Base-by-base conservation (phyloP, 495 filamentous ascomycete species). In the Lophiostoma macrostomum region DNA sequence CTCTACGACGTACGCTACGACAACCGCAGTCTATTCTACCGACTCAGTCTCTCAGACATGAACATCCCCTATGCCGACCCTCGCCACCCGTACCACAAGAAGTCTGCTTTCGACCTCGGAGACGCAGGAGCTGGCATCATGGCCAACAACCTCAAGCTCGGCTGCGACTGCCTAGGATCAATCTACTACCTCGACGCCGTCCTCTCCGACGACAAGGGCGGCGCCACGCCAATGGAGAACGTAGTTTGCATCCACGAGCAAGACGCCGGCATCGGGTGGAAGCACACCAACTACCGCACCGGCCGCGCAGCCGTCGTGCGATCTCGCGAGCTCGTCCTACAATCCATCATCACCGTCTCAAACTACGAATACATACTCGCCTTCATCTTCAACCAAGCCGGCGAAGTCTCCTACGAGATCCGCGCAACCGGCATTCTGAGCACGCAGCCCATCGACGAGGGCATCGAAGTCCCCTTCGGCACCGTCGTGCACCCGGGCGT, bases 401-500 rank as follows among this genome's bases (percentile, higher is more conserved):
- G 83, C 5, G 88, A 90, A 61, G 56, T 94, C 37, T 74, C 79
- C 32, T 83, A 91, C 58, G 90, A 96, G 70, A 83, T 88, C 28
- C 66, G 60, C 65, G 90, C 90, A 4, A 95, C 90, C 1, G 90
- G 90, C 0, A 88, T 96, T 53, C 74, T 96, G 16, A 88, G 83
- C 36, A 93, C 90, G 0, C 79, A 89, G 31, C 88, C 90, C 5
- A 83, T 95, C 50, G 85, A 89, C 44, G 75, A 84, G 14, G 84
- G 81, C 14, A 69, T 85, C 48, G 70, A 73, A 50, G 83, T 80
- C 19, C 82, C 75, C 22, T 95, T 85, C 77, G 90, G 90, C 35
- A 96, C 90, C 1, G 77, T 91, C 27, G 87, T 96, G 6, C 85
- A 89, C 52, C 90, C 90, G 0, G 90, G 90, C 0, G 88, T 90